Conservation (phyloP, 768 basidiomycete species). For the Suillus alpinus region DNA sequence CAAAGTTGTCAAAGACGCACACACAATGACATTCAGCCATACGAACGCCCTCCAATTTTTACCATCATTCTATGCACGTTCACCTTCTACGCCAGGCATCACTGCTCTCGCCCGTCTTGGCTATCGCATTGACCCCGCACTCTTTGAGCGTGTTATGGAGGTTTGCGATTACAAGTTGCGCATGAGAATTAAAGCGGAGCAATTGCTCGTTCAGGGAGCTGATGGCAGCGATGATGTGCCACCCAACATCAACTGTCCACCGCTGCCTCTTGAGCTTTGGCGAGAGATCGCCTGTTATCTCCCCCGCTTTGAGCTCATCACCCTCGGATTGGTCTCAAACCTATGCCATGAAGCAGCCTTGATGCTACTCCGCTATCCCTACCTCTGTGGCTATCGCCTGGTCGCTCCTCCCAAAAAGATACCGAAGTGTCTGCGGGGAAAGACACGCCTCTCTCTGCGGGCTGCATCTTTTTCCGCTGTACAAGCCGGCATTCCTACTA, state of each 20-base stretch:
- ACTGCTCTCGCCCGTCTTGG: conserved; percentile 5
- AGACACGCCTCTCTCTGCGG: not conserved
- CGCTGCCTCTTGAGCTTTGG: not conserved
- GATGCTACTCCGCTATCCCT: not conserved
- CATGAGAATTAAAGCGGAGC: no score
- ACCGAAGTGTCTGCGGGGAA: not conserved
- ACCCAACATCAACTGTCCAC: not conserved
- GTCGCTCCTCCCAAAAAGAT: not conserved
- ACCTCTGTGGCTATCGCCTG: not conserved
- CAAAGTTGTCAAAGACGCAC: conserved; percentile 5
- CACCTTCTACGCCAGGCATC: conserved; percentile 9
- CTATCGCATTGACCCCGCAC: not conserved
- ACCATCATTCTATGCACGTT: conserved; percentile 12
- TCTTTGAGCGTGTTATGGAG: not conserved
- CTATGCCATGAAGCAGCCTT: not conserved
- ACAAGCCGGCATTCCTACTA: not conserved
- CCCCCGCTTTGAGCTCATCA: not conserved
- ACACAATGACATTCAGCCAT: conserved; percentile 2
- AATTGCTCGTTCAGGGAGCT: no score
- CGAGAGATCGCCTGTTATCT: not conserved
- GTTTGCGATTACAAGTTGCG: no score
- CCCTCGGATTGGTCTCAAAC: not conserved
- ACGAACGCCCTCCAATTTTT: conserved; percentile 20
- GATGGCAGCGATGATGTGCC: no score
- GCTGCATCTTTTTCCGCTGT: not conserved